Conservation (phyloP, 257 asterid genomes). For the Scutellaria barbata region DNA sequence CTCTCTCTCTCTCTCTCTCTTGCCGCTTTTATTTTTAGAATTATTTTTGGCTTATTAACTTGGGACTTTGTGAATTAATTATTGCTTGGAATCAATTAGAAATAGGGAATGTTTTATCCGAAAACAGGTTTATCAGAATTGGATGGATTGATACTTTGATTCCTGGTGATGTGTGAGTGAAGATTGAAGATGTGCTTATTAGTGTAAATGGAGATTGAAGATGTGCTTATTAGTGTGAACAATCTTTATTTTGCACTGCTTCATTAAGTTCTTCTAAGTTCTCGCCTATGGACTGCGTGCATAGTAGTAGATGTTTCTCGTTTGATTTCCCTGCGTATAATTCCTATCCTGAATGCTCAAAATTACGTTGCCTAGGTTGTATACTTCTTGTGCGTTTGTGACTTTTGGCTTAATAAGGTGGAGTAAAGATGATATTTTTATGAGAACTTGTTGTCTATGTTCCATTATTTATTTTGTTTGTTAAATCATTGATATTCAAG, state of each 20-base stretch:
- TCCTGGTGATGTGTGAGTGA: not conserved
- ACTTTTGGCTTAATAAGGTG: not conserved
- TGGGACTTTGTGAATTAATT: conserved; percentile 25
- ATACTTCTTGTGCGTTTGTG: not conserved
- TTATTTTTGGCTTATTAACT: not conserved
- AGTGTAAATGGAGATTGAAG: conserved; percentile 17
- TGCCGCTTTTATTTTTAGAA: conserved; percentile 15
- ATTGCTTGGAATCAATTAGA: not conserved
- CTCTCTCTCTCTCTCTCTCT: conserved; percentile 1
- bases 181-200: conserved; percentile 3
- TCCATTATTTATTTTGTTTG: not conserved
- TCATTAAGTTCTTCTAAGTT: conserved; percentile 8
- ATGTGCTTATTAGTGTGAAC: conserved; percentile 2
- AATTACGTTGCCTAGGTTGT: not conserved
- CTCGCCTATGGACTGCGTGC: conserved; percentile 1
- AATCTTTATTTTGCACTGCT: not conserved
- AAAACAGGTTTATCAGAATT: conserved; percentile 3
- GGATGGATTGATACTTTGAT: conserved; percentile 15
- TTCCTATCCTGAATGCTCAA: conserved; percentile 17
- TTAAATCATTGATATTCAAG: not conserved
- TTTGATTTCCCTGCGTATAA: not conserved
- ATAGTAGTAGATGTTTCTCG: not conserved
- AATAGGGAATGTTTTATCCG: not conserved
- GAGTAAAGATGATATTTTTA: not conserved
- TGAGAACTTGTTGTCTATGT: not conserved